Base-by-base conservation (phyloP, 306 rosid genomes). In the Oxytropis ochrocephala region DNA sequence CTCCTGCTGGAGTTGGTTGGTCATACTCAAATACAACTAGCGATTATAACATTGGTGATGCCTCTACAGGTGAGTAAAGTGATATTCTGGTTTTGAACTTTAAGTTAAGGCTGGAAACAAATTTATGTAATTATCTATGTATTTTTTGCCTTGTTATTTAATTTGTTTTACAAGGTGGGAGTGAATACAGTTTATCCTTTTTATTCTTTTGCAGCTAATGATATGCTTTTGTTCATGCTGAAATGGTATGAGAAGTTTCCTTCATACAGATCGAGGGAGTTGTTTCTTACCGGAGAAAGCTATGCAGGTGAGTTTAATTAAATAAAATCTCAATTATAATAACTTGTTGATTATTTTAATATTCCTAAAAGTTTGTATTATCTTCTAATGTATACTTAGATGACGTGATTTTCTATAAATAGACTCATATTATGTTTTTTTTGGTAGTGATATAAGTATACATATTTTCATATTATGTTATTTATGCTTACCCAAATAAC, bases 1-100 rank as follows among this genome's bases (percentile, higher is more conserved):
- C 98, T 69, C 97, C 97, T 42, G 91, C 89, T 29, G 98, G 98
- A 66, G 97, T 93, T 17, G 98, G 98, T 53, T 93, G 94, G 94
- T 93, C 98, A 63, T 93, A 93, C 82, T 90, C 98, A 41, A 93
- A 93, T 77, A 90, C 86, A 60, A 72, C 80, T 73, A 86, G 96
- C 0, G 98, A 92, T 78, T 92, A 87, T 59, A 80, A 71, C 62
- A 3, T 72, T 4, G 95, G 95, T 39, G 98, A 92, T 70, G 84
- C 83, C 2, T 81, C 98, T 36, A 24, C 95, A 8, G 98, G 98
- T 92, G 86, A 29, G 27, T 21, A n/a, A n/a, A n/a, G n/a, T n/a
- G n/a, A n/a, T n/a, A n/a, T n/a, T n/a, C n/a, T n/a, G n/a, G n/a
- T n/a, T n/a, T n/a, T n/a, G n/a, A n/a, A n/a, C n/a, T n/a, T n/a